Conservation (phyloP, 495 filamentous ascomycete species). For the Hypoxylon crocopeplum region DNA sequence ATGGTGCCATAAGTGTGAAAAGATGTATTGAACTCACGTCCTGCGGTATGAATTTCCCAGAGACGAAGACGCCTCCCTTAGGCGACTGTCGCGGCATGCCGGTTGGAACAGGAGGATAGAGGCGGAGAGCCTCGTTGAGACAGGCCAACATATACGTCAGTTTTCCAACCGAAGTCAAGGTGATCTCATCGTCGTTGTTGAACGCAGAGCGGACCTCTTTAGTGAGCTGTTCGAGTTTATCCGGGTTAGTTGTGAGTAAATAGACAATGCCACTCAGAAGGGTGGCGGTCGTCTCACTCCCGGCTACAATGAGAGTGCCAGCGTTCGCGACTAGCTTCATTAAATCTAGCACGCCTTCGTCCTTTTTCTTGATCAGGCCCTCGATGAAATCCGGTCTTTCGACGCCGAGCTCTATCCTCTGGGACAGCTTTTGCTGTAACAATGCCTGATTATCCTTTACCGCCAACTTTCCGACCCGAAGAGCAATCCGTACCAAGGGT, state of each 20-base stretch:
- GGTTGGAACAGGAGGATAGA: conserved; percentile 56
- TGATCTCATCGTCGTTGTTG: conserved; percentile 53
- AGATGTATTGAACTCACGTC: conserved; percentile 38
- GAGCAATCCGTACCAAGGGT: not conserved
- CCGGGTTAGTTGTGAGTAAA: conserved; percentile 51
- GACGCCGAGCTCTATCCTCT: conserved; percentile 41
- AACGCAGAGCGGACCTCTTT: conserved; percentile 56
- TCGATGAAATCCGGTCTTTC: conserved; percentile 49
- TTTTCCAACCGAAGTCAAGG: conserved; percentile 43
- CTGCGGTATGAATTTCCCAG: conserved; percentile 50
- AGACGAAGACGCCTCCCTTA: conserved; percentile 53
- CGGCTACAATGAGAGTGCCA: conserved; percentile 47
- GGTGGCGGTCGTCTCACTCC: conserved; percentile 62
- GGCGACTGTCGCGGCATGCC: conserved; percentile 53
- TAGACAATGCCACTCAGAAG: conserved; percentile 52
- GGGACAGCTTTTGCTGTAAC: conserved; percentile 40
- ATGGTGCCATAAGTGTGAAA: no score
- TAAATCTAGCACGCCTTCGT: conserved; percentile 39
- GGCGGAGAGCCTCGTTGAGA: conserved; percentile 57
- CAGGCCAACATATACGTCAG: conserved; percentile 59
- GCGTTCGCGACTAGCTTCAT: conserved; percentile 27
- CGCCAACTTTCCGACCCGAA: conserved; percentile 9
- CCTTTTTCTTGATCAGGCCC: conserved; percentile 46
- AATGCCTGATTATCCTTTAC: conserved; percentile 36
- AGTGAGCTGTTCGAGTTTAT: conserved; percentile 45